phyloP scores from a whole-genome alignment of 148 eudicot genomes.

The Camellia japonica region DNA sequence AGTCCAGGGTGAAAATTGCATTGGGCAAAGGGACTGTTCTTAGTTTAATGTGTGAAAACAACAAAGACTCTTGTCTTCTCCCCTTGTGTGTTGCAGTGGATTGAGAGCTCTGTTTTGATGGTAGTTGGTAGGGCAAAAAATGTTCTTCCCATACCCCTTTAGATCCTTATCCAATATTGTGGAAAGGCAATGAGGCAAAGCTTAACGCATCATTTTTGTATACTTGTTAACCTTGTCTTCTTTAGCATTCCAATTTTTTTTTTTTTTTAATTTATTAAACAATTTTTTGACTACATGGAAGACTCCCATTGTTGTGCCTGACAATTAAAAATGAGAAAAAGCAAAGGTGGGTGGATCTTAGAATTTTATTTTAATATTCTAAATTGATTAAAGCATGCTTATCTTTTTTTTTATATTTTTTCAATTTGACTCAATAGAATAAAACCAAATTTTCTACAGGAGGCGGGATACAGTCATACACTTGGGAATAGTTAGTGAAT shows the following conservation, averaged over 20 bases:
- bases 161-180: constrained; percentile 28
- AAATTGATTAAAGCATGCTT: background rate
- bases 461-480: background rate
- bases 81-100: constrained; percentile 16
- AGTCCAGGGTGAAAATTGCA: constrained; percentile 24
- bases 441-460: background rate
- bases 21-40: background rate
- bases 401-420: background rate
- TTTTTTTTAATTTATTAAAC: no score
- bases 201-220: background rate
- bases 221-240: background rate
- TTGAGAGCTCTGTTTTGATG: constrained; percentile 28
- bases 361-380: background rate
- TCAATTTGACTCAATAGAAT: background rate
- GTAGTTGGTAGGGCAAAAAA: constrained; percentile 34
- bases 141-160: constrained; percentile 28
- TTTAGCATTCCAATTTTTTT: background rate
- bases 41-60: constrained; percentile 9
- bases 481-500: background rate
- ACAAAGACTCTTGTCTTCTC: background rate
- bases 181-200: constrained; percentile 10
- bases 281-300: background rate
- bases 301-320: background rate
- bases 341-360: background rate
- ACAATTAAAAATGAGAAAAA: background rate